Evolutionary conservation across 176 grass and related monocot genomes (phyloP).

Genomic region (Chloris gayana): DNA sequence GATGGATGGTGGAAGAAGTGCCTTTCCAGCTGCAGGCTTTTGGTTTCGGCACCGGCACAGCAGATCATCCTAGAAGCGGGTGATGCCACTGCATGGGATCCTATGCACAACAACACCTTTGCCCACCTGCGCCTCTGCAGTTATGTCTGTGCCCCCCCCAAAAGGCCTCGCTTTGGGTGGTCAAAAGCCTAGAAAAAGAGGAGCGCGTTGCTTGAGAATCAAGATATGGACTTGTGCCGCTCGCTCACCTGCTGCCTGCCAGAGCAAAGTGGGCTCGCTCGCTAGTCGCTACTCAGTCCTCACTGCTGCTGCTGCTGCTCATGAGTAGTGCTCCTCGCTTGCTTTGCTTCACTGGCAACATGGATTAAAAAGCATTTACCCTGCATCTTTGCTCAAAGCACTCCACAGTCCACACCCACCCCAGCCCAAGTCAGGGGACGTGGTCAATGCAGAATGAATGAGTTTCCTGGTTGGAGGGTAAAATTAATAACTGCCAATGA

Average conservation of each 20-base stretch:
- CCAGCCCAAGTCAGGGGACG: neutral
- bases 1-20: conserved; percentile 11
- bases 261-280: conserved; percentile 20
- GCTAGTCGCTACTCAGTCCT: neutral
- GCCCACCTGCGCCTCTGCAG: neutral
- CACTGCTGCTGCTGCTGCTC: neutral
- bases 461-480: no score
- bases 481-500: neutral
- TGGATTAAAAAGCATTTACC: no score
- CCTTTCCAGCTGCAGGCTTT: conserved; percentile 50
- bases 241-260: neutral
- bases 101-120: conserved; percentile 26
- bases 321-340: conserved; percentile 29
- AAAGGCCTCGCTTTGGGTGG: conserved; percentile 31
- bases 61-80: conserved; percentile 41
- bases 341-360: conserved; percentile 29
- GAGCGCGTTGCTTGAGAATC: conserved; percentile 53
- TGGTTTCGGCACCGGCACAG: neutral
- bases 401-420: no score
- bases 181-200: conserved; percentile 50
- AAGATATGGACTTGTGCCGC: conserved; percentile 44
- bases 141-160: neutral
- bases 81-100: conserved; percentile 41
- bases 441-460: neutral
- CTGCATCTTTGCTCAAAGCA: conserved; percentile 29